Evolutionary conservation across 139 green algal genomes (phyloP), one percentile per base, ranked within the genome.

Genomic region (Zygnema circumcarinatum): DNA sequence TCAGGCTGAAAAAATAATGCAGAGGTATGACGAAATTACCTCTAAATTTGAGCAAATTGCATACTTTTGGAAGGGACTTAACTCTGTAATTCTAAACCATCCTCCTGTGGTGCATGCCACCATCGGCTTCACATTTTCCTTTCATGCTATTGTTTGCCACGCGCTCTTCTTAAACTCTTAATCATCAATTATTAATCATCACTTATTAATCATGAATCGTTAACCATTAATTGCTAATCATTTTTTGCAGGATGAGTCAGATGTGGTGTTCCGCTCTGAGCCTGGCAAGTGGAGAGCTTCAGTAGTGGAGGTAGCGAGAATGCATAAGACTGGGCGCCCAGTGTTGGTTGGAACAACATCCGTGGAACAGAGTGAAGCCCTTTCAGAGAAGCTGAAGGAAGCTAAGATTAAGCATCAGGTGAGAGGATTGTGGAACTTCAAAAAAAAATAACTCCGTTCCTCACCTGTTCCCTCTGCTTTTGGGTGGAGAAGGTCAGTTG

Each of bases 221-320:
- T 16, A 25, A 25, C 7, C 47, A 62, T 78, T 78, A 25, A 3
- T 41, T 7, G 7, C 11, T 78, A 33, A 29, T 84, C 16, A 81
- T 22, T 88, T 35, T 87, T 2, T 88, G 1, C 75, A 89, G 22
- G 97, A 99, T 94, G 95, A 97, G 89, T 93, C 95, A 21, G 96
- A 99, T 89, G 97, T 99, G 3, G 96, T 99, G 21, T 99, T 99
- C 92, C 87, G 91, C 36, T 90, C 78, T 16, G 91, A 87, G 35
- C 69, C 84, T 41, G 93, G 91, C 91, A 98, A 98, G 93, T 99
- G 96, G 96, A 91, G 92, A 25, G 96, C 95, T 0, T 92, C 94
- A 54, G 89, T 88, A 40, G 76, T 88, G 38, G 74, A 91, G 36
- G 92, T 96, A 39, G 93, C 96, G 86, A 93, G 95, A 86, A 98